Evolutionary conservation across 306 rosid species (phyloP), one percentile per base, ranked within the genome.

Genomic region (Begonia peltatifolia): DNA sequence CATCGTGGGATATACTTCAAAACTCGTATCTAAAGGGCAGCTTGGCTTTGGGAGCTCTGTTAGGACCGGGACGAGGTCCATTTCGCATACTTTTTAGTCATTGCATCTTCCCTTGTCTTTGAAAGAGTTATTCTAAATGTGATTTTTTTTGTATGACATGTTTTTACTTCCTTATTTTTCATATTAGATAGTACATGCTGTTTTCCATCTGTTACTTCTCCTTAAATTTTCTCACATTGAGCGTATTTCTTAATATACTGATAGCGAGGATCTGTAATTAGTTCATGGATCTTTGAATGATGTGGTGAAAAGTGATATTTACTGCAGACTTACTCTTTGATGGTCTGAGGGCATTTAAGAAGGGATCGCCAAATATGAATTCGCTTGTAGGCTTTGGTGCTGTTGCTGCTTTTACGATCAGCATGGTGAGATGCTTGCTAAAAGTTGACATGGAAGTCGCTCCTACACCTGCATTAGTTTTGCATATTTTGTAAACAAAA

Each of bases 351-450:
- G 95, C 95, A 11, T 76, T 90, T 46, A 74, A 59, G 72, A 85
- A 83, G 67, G 94, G 97, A 61, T 74, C 97, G 2, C 95, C 97
- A 51, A 90, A 85, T 68, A 90, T 90, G 99, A 86, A 85, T 67
- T 90, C 99, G 62, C 92, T 90, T 14, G 95, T 90, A 74, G 99
- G 99, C 55, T 90, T 90, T 68, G 95, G 95, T 59, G 78, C 94
- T 4, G 64, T 81, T 20, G 90, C 95, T 73, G 99, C 95, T 23
- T 90, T 90, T 77, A 47, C 76, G 58, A 90, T 85, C 64, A 90
- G 99, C 63, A 73, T 77, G 81, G 99, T 90, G 58, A 69, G 94
- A 42, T 54, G 64, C 70, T 68, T 42, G 63, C 51, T 47, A 36
- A 51, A 53, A 47, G 63, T 67, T 70, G 41, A 36, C 53, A 53